Evolutionary conservation across 2,329 filamentous ascomycete genomes (phyloP), one percentile per base, ranked within the genome.

Genomic region (Karstenula rhodostoma): DNA sequence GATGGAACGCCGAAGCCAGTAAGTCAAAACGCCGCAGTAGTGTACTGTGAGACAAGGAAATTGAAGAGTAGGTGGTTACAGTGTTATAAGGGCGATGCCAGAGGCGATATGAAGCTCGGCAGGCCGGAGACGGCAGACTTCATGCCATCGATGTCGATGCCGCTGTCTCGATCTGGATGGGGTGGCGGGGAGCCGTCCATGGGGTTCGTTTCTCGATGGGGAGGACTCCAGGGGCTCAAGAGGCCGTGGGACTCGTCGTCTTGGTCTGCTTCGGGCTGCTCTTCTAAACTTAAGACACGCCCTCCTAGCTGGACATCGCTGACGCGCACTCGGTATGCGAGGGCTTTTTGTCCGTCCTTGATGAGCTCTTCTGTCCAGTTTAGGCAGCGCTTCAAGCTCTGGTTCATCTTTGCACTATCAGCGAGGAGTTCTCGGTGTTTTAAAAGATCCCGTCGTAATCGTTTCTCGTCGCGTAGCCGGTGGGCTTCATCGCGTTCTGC

Each of bases 331-430:
- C 87, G 85, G 74, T 97, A 97, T 50, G 90, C 90, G 2, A 99
- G 84, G 0, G 95, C 95, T 73, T 92, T 94, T 72, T 89, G 91
- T 6, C 91, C 95, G 68, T 97, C 93, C 51, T 87, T 89, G 75
- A 99, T 97, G 47, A 99, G 85, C 64, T 91, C 89, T 73, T 99
- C 94, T 0, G 94, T 96, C 86, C 92, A 94, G 66, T 89, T 89
- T 35, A 97, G 84, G 76, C 95, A 99, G 50, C 92, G 86, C 77
- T 93, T 96, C 48, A 99, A 85, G 75, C 92, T 96, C 76, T 96
- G 92, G 74, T 97, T 98, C 83, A 98, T 93, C 80, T 93, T 96
- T 73, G 97, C 93, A 67, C 91, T 95, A 75, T 97, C 94, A 42
- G 93, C 83, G 9, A 99, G 86, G 1, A 98, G 83, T 72, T 97